Evolutionary conservation across 2,329 filamentous ascomycete genomes (phyloP), one percentile per base, ranked within the genome.

Genomic region (Fusarium sp.): DNA sequence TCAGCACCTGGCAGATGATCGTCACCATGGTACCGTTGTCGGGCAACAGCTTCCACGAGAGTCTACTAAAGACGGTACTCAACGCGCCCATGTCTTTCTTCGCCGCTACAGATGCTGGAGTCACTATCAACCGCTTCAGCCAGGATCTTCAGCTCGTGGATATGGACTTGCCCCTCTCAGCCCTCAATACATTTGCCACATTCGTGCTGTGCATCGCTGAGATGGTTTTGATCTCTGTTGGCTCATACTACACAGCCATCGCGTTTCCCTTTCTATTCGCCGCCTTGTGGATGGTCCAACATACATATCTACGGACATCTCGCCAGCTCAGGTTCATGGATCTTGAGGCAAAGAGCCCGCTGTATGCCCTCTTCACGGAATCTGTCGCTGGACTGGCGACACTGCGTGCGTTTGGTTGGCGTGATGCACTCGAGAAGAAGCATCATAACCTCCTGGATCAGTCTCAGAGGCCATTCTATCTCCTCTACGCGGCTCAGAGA

Each of bases 291-390:
- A 29, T 65, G 1, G 64, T 76, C 2, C 69, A 71, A 1, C 68
- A 72, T 14, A 29, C 49, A 1, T 67, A 88, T 68, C 80, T 88
- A 1, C 80, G 84, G 4, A 88, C 87, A 1, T 87, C 86, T 0
- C 84, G 86, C 0, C 86, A 88, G 72, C 74, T 88, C 9, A 82
- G 87, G 11, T 82, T 86, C 35, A 80, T 88, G 31, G 87, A 89
- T 57, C 78, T 89, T 1, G 87, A 89, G 71, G 81, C 83, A 27
- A 84, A 85, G 68, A 81, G 82, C 1, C 85, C 86, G 1, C 79
- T 88, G 2, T 87, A 84, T 63, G 82, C 85, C 1, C 83, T 87
- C 22, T 87, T 87, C 65, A 79, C 81, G 13, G 87, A 88, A 65
- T 83, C 84, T 3, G 71, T 87, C 0, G 77, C 79, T 14, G 86